Conservation (phyloP, 148 eudicot genomes). For the Heliosperma pusillum region DNA sequence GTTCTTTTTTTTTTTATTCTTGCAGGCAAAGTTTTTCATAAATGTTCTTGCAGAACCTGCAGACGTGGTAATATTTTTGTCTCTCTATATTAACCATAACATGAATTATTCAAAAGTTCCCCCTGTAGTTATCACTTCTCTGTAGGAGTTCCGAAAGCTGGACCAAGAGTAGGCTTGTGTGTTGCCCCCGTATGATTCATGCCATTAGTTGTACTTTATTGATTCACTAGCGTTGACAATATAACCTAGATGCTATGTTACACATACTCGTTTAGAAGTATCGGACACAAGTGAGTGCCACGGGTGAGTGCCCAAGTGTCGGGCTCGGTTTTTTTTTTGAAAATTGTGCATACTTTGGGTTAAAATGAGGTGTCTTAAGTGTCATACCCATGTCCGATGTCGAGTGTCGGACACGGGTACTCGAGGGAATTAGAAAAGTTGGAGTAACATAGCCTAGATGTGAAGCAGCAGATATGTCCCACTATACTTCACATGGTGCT, state of each 20-base stretch:
- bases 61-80: conserved; percentile 57
- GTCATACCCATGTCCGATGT: too few species aligned
- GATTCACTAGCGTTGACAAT: neutral
- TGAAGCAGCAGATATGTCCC: neutral
- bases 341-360: too few species aligned
- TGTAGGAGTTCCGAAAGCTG: conserved; percentile 7
- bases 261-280: too few species aligned
- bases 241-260: conserved; percentile 4
- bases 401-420: too few species aligned
- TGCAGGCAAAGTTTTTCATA: conserved; percentile 97
- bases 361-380: too few species aligned
- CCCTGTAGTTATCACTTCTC: neutral
- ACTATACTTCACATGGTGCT: neutral
- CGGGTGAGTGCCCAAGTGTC: too few species aligned
- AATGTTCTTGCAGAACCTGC: conserved; percentile 97
- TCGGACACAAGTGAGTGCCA: too few species aligned
- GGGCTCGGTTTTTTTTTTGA: too few species aligned
- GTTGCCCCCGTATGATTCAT: neutral
- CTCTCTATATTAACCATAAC: conserved; percentile 4
- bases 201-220: neutral
- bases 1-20: conserved; percentile 2
- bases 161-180: neutral
- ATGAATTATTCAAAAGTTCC: neutral
- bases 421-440: too few species aligned
- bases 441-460: too few species aligned